Percentiles rank a stretch among this genome's conserved stretches.
phyloP scores from a whole-genome alignment of 257 asterid species.

The Leonotis leonurus region DNA sequence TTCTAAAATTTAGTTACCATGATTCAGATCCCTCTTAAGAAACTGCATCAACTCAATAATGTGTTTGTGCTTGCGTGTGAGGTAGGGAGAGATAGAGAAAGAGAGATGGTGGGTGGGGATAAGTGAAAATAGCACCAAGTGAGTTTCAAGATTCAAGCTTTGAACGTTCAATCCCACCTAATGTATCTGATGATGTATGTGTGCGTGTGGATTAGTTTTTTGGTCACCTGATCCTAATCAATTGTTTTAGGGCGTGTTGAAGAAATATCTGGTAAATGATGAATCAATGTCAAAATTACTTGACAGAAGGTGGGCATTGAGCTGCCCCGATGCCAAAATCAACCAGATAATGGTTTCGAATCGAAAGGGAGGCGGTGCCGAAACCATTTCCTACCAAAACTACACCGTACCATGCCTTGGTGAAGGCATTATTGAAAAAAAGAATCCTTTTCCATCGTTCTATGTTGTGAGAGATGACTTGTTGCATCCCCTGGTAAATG shows the following conservation, averaged over 20 bases:
- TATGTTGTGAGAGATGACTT: conserved; percentile 85
- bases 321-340: conserved; percentile 60
- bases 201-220: not conserved
- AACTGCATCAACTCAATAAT: not conserved
- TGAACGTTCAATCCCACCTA: not conserved
- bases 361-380: conserved; percentile 20
- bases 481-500: conserved; percentile 86
- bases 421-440: conserved; percentile 22
- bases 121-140: not conserved
- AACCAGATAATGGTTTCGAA: conserved; percentile 45
- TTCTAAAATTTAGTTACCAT: not conserved
- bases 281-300: conserved; percentile 45
- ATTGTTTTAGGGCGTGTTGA: conserved; percentile 29
- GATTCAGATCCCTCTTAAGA: not conserved
- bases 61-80: not conserved
- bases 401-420: conserved; percentile 40
- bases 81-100: not conserved
- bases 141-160: conserved; percentile 8
- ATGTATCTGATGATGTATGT: not conserved
- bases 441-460: conserved; percentile 37
- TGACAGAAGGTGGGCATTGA: conserved; percentile 65
- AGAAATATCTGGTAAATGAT: conserved; percentile 23
- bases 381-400: conserved; percentile 27
- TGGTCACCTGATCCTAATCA: not conserved
- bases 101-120: not conserved